phyloP scores from a whole-genome alignment of 2,329 filamentous ascomycete genomes.

The Xylariaceae sp. region DNA sequence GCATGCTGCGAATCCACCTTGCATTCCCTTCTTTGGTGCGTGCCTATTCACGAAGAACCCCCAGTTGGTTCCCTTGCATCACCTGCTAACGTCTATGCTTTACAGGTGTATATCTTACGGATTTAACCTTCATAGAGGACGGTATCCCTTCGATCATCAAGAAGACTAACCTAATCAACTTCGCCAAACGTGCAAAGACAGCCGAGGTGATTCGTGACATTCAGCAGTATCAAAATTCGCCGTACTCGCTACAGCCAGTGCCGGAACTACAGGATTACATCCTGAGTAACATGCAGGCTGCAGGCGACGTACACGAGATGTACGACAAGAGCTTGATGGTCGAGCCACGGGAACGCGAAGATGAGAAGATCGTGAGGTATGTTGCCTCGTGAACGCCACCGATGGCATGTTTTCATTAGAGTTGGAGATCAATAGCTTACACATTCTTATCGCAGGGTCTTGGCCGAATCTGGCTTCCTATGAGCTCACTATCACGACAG shows the following conservation, averaged over 20 bases:
- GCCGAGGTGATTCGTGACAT: conserved; percentile 98
- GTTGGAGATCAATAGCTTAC: conserved; percentile 23
- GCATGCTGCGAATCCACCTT: conserved; percentile 91
- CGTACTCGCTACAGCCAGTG: conserved; percentile 89
- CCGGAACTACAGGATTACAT: conserved; percentile 96
- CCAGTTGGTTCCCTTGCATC: background rate
- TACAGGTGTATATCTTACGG: conserved; percentile 89
- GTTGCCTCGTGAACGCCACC: conserved; percentile 36
- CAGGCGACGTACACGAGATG: conserved; percentile 98
- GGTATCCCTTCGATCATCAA: conserved; percentile 96
- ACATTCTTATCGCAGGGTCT: conserved; percentile 48
- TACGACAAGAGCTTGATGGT: conserved; percentile 95
- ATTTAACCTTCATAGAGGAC: conserved; percentile 97
- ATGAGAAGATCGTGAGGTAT: conserved; percentile 99
- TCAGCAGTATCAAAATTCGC: conserved; percentile 97
- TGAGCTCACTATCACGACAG: conserved; percentile 38
- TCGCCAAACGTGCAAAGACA: conserved; percentile 96
- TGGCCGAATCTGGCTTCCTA: conserved; percentile 64
- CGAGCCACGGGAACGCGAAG: conserved; percentile 93
- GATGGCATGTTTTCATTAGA: conserved; percentile 1
- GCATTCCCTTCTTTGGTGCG: conserved; percentile 96
- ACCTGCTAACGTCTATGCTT: conserved; percentile 9
- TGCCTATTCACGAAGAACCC: conserved; percentile 2
- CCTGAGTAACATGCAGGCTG: conserved; percentile 90
- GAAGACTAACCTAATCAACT: conserved; percentile 96